Evolutionary conservation across 2,329 filamentous ascomycete genomes (phyloP).

Genomic region (Fusarium sublunatum): DNA sequence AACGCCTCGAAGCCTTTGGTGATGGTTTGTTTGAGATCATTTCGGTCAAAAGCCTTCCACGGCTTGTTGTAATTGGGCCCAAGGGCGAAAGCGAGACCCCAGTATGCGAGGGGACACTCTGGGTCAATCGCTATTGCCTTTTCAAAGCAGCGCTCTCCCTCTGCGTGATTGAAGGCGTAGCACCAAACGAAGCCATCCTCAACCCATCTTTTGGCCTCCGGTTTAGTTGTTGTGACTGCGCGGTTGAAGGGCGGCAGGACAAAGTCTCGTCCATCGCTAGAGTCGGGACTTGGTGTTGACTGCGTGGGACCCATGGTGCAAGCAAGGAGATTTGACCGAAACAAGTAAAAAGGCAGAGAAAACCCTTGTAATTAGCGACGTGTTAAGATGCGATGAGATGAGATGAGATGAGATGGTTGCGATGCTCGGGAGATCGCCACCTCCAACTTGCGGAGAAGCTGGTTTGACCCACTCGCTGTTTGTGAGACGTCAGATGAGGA

Average conservation of each 20-base stretch:
- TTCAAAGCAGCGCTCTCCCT: conserved; percentile 70
- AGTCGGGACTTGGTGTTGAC: conserved; percentile 10
- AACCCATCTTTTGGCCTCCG: conserved; percentile 70
- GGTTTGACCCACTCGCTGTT: conserved; percentile 30
- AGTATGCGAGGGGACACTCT: conserved; percentile 69
- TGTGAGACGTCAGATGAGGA: conserved; percentile 38
- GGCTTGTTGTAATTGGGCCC: conserved; percentile 81
- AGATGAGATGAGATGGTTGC: conserved; percentile 1
- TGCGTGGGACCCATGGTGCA: conserved; percentile 28
- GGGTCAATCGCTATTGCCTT: conserved; percentile 64
- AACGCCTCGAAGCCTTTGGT: conserved; percentile 18
- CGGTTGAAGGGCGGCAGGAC: conserved; percentile 50
- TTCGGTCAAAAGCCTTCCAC: conserved; percentile 59
- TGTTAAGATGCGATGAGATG: conserved; percentile 1
- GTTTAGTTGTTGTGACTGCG: conserved; percentile 62
- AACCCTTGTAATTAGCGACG: neutral
- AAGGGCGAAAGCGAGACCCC: conserved; percentile 74
- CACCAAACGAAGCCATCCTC: conserved; percentile 74
- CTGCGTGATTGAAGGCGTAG: conserved; percentile 78
- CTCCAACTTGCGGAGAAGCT: conserved; percentile 36
- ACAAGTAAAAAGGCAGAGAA: neutral
- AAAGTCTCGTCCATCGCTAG: conserved; percentile 29
- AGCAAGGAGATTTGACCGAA: neutral
- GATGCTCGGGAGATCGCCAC: conserved; percentile 30
- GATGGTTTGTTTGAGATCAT: conserved; percentile 40